A percentile compares a stretch with the other conserved stretches of the same genome.
phyloP scores from a whole-genome alignment of 768 basidiomycete species.

The Serendipita vermifera region DNA sequence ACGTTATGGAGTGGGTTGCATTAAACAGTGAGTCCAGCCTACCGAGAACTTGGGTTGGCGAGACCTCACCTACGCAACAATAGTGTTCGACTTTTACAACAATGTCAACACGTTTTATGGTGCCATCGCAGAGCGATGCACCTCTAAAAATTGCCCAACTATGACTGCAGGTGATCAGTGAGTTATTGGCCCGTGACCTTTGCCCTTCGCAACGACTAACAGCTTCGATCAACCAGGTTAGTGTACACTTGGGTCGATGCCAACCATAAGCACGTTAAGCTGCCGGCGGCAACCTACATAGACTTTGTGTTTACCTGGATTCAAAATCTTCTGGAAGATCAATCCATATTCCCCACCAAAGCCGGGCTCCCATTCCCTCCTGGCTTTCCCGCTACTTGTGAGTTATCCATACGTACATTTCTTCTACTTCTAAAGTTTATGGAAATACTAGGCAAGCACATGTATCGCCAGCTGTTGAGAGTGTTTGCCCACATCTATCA shows the following conservation, averaged over 20 bases:
- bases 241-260: constrained; percentile 39
- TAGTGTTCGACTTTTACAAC: constrained; percentile 39
- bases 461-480: constrained; percentile 36
- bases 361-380: constrained; percentile 33
- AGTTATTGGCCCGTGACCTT: constrained; percentile 12
- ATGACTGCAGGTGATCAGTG: constrained; percentile 37
- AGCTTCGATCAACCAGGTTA: constrained; percentile 23
- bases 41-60: neutral
- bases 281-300: constrained; percentile 37
- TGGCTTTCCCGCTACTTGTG: constrained; percentile 28
- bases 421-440: too few relatives aligned
- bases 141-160: constrained; percentile 32
- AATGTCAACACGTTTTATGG: constrained; percentile 37
- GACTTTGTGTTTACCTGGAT: constrained; percentile 39
- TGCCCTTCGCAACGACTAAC: neutral
- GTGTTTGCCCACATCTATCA: constrained; percentile 39
- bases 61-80: neutral
- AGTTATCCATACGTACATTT: too few relatives aligned
- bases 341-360: constrained; percentile 33
- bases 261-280: constrained; percentile 28
- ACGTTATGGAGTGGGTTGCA: constrained; percentile 38
- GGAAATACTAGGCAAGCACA: constrained; percentile 28
- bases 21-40: constrained; percentile 28
- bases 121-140: constrained; percentile 33
- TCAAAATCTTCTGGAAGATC: constrained; percentile 33